Conservation (phyloP, 345 rosid species). For the Citrus mangshanensis region DNA sequence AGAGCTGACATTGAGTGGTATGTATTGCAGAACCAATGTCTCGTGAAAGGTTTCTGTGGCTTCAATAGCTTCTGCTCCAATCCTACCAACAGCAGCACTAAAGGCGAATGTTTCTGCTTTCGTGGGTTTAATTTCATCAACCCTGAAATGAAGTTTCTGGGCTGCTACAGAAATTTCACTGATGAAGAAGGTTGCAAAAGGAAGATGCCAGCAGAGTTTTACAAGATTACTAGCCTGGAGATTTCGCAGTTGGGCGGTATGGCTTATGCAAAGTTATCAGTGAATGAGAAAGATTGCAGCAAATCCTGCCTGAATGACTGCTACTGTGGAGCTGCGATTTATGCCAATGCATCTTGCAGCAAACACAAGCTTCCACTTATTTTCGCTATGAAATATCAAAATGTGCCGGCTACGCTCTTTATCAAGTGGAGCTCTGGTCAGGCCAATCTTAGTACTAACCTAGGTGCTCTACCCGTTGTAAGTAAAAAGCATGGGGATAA, state of each 20-base stretch:
- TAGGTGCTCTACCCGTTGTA: rapidly evolving
- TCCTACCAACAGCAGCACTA: rapidly evolving
- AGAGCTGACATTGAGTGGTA: background rate
- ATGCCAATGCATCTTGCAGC: background rate
- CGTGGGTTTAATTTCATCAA: constrained; percentile 13
- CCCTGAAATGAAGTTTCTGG: background rate
- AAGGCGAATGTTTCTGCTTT: constrained; percentile 6
- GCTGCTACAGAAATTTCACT: background rate
- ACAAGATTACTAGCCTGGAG: background rate
- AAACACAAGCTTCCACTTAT: constrained; percentile 12
- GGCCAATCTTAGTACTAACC: background rate
- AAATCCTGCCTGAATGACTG: constrained; percentile 25
- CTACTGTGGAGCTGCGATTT: constrained; percentile 17
- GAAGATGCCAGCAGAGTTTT: background rate
- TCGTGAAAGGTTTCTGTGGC: constrained; percentile 17
- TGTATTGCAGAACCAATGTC: background rate
- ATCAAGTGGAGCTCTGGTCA: background rate
- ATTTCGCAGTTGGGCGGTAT: background rate
- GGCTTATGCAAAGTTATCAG: background rate
- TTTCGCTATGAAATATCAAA: background rate
- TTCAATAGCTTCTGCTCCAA: constrained; percentile 10
- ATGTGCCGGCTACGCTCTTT: background rate
- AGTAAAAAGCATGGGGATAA: background rate
- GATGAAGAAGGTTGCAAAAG: constrained; percentile 7
- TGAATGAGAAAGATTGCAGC: background rate